Conservation (phyloP, 1,284 basidiomycete species). For the Vanrija pseudolonga region DNA sequence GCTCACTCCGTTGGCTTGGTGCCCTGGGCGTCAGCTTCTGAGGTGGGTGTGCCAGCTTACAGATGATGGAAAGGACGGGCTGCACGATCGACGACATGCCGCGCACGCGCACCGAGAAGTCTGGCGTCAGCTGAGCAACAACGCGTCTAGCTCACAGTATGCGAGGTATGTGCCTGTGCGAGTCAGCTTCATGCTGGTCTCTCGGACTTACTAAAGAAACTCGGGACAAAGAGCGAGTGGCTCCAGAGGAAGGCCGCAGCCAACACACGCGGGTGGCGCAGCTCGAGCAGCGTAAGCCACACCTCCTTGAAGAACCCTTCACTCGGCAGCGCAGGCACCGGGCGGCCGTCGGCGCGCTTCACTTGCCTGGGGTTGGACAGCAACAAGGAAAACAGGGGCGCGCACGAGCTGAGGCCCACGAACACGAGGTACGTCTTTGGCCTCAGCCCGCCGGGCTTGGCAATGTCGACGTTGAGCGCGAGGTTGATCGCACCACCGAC, state of each 20-base stretch:
- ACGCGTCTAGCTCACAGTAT: not conserved
- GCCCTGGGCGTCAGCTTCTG: constrained; percentile 11
- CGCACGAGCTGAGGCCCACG: constrained; percentile 44
- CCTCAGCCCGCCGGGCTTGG: constrained; percentile 34
- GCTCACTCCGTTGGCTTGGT: constrained; percentile 35
- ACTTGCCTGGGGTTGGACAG: constrained; percentile 43
- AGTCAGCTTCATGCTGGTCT: too few species aligned
- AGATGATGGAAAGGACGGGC: constrained; percentile 33
- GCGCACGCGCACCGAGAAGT: constrained; percentile 37
- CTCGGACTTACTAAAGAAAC: constrained; percentile 26
- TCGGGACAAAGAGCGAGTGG: constrained; percentile 28
- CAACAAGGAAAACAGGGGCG: constrained; percentile 39
- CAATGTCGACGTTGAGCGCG: constrained; percentile 39
- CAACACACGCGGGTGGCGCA: constrained; percentile 18
- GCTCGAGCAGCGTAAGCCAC: constrained; percentile 28
- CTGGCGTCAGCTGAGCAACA: not conserved
- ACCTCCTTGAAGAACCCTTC: constrained; percentile 28
- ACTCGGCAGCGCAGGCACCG: constrained; percentile 27
- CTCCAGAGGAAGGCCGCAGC: constrained; percentile 18
- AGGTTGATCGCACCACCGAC: constrained; percentile 47
- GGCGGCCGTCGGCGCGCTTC: constrained; percentile 41
- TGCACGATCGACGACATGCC: constrained; percentile 46
- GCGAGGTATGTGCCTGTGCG: constrained; percentile 19
- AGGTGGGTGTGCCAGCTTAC: not conserved
- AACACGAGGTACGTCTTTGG: constrained; percentile 48